Percentiles rank a stretch among this genome's conserved stretches.
Conservation (phyloP, 768 basidiomycete species). For the Pleurotus citrinopileatus region DNA sequence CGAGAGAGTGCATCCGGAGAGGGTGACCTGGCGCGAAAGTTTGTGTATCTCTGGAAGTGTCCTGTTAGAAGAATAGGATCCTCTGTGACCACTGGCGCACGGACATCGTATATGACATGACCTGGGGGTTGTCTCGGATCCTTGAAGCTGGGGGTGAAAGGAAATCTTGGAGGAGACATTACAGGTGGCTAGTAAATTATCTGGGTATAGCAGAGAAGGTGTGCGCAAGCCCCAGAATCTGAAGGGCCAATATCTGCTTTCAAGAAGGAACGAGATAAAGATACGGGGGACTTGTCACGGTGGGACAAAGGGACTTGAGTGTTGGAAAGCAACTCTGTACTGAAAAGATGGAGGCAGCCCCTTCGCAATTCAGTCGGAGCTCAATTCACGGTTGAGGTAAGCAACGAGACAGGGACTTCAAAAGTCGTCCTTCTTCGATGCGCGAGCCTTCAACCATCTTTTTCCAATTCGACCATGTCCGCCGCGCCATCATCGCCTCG, state of each 20-base stretch:
- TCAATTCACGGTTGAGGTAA: not conserved
- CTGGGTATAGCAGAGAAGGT: not conserved
- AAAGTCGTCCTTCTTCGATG: conserved; percentile 24
- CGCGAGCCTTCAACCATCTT: conserved; percentile 49
- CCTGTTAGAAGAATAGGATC: not conserved
- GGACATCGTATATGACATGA: not conserved
- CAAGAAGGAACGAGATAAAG: not conserved
- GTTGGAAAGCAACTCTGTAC: not conserved
- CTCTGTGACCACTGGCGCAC: too few species aligned
- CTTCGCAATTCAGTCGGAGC: not conserved
- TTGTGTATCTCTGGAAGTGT: not conserved
- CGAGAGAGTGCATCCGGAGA: conserved; percentile 7
- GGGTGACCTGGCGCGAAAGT: conserved; percentile 5
- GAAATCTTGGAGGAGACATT: conserved; percentile 1
- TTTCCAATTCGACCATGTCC: conserved; percentile 47
- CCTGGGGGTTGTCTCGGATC: not conserved
- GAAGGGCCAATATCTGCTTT: not conserved
- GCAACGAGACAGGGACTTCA: not conserved
- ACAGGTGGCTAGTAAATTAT: not conserved
- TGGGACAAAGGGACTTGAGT: not conserved
- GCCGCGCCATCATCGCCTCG: conserved; percentile 62
- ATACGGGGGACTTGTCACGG: not conserved
- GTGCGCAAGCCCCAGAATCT: not conserved
- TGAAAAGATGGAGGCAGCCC: not conserved
- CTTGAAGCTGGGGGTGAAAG: not conserved